phyloP scores from a whole-genome alignment of 768 basidiomycete genomes.

The Sutorius australiensis region DNA sequence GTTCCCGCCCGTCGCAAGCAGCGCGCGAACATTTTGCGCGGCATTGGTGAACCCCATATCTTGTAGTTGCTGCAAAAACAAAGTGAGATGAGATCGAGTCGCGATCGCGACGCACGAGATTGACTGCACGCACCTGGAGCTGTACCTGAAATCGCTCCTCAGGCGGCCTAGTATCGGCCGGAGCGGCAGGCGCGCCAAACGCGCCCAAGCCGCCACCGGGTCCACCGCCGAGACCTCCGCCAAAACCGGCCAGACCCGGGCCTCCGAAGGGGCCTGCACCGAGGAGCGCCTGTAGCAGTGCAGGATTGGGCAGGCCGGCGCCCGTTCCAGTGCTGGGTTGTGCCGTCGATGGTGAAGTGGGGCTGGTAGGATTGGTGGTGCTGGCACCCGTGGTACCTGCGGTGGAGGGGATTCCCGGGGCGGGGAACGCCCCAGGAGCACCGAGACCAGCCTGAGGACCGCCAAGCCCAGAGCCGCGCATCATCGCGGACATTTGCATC shows the following conservation, averaged over 20 bases:
- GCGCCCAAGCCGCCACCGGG: slow-evolving; percentile 24
- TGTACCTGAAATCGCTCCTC: slow-evolving; percentile 93
- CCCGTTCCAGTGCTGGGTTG: slow-evolving; percentile 24
- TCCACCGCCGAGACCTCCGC: slow-evolving; percentile 29
- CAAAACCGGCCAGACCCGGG: slow-evolving; percentile 16
- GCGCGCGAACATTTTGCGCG: slow-evolving; percentile 82
- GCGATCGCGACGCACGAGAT: not conserved
- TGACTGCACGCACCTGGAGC: slow-evolving; percentile 51
- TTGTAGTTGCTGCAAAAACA: slow-evolving; percentile 71
- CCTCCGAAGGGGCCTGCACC: slow-evolving; percentile 3
- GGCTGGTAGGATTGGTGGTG: slow-evolving; percentile 22
- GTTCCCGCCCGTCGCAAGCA: slow-evolving; percentile 90
- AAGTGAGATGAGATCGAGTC: not conserved
- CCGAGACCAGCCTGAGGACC: slow-evolving; percentile 29
- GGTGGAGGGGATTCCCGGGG: slow-evolving; percentile 53
- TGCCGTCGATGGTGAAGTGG: slow-evolving; percentile 17
- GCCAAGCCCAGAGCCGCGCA: slow-evolving; percentile 35
- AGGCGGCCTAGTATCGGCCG: slow-evolving; percentile 69
- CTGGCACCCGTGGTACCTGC: slow-evolving; percentile 14
- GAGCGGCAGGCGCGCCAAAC: slow-evolving; percentile 31
- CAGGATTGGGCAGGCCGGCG: slow-evolving; percentile 37
- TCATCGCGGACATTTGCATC: slow-evolving; percentile 62
- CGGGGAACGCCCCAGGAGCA: slow-evolving; percentile 44
- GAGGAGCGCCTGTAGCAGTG: slow-evolving; percentile 34
- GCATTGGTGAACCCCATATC: slow-evolving; percentile 95